Conservation (phyloP, 345 rosid genomes). For the Moricandia arvensis region DNA sequence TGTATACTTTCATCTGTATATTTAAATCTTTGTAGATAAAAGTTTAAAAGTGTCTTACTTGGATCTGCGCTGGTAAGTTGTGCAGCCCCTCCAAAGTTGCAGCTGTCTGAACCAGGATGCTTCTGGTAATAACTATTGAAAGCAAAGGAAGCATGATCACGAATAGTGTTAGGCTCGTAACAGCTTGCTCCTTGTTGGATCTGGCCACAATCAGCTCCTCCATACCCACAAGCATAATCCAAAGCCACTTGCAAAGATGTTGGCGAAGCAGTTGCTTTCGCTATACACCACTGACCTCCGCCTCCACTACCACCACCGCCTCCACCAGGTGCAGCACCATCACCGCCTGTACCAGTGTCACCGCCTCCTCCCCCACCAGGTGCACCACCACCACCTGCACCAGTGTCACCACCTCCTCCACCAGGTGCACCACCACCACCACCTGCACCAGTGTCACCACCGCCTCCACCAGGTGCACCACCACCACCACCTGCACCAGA, state of each 20-base stretch:
- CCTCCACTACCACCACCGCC: conserved; percentile 19
- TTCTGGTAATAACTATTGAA: conserved; percentile 94
- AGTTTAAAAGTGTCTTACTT: conserved; percentile 50
- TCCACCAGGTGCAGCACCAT: conserved; percentile 31
- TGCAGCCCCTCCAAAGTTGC: conserved; percentile 89
- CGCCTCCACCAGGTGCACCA: conserved; percentile 15
- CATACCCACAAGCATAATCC: conserved; percentile 95
- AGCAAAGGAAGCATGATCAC: conserved; percentile 90
- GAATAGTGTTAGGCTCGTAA: conserved; percentile 65
- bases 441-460: conserved; percentile 12
- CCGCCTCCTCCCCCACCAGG: conserved; percentile 25
- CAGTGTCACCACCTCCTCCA: conserved; percentile 32
- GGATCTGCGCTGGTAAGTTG: conserved; percentile 85
- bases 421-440: conserved; percentile 40
- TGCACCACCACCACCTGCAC: conserved; percentile 31
- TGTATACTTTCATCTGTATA: not conserved
- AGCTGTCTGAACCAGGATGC: conserved; percentile 87
- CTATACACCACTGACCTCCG: conserved; percentile 71
- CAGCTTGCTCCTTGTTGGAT: conserved; percentile 74
- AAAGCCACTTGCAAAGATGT: conserved; percentile 92
- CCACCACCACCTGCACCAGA: conserved; percentile 6
- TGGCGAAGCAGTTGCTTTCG: conserved; percentile 65
- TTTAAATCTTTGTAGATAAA: not conserved
- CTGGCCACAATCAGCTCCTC: conserved; percentile 88
- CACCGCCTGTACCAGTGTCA: conserved; percentile 17